Base-by-base conservation (phyloP, 306 rosid species). In the Malus sieversii region DNA sequence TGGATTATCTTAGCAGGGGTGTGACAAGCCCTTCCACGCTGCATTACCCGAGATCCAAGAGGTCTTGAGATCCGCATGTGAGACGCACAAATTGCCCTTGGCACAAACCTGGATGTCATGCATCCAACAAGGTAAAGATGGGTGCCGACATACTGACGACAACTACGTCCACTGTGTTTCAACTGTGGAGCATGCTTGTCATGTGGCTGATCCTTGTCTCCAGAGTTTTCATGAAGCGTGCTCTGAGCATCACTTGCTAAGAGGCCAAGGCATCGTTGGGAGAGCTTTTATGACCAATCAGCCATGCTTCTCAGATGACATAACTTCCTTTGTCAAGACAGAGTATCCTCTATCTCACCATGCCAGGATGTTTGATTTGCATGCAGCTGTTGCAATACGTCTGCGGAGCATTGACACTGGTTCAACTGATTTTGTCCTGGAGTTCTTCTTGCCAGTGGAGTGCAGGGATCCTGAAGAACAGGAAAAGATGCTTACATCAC, bases 91-190 rank as follows among this genome's bases (percentile, higher is more conserved):
- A 55, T 88, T 96, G 75, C 98, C 98, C 60, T 87, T 96, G 70
- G 99, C 96, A 62, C 99, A 96, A 83, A 89, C 98, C 53, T 96
- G 99, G 99, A 83, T 87, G 22, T 80, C 90, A 9, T 95, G 99
- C 84, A 73, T 84, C 59, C 92, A 87, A 80, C 97, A 89, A 79
- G 90, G 87, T 51, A 96, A 88, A 82, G 90, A 85, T 52, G 98
- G 99, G 46, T 84, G 96, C 78, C 85, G 97, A 22, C 97, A 90
- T 80, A 81, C 97, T 2, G 90, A 87, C 23, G 97, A 88, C 62
- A 95, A 95, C 73, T 90, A 82, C 52, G 23, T 48, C 52, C 85
- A 76, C 60, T 95, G 99, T 55, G 89, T 92, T 78, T 96, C 98
- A 61, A 96, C 99, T 6, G 94, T 92, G 75, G 99, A 92, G 80